Evolutionary conservation across 768 basidiomycete genomes (phyloP), one percentile per base, ranked within the genome.

Genomic region (Crepidotus variabilis): DNA sequence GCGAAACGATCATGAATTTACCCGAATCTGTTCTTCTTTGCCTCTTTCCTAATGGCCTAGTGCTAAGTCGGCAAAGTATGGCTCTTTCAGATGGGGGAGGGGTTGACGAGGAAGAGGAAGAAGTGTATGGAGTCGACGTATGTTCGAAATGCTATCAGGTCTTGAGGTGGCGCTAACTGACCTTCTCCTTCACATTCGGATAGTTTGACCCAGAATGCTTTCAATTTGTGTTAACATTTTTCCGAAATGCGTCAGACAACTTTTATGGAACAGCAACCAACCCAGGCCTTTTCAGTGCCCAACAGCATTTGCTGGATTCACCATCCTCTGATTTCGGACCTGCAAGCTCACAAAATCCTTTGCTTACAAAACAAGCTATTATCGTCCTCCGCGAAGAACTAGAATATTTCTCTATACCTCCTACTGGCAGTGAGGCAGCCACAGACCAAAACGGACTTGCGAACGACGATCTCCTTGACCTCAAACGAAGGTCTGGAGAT

Each of bases 181-280:
- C 22, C n/a, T 47, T 18, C n/a, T 46, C 34, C 45, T 50, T 58
- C 49, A 58, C 51, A 45, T 22, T 50, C 60, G 45, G 50, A 45
- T 33, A 98, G 96, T 99, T 98, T 69, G 97, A 99, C 75, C 94
- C 96, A 53, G 88, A 93, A 46, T 98, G 95, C 72, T 97, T 99
- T 74, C 81, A 87, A 72, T 98, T 86, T 70, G 93, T 98, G 49
- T 84, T 99, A 24, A 78, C 81, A 43, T 98, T 98, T 82, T 99
- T 97, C 79, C 83, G 86, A 49, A 83, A 77, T 68, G 90, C 96
- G 13, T 90, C 91, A 36, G 88, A 94, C 60, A 74, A 81, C 51
- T 99, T 99, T 78, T 98, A 99, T 73, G 97, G 96, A 39, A 90
- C 89, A 7, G 73, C 83, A 45, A 79, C 73, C 47, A 73, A 78